Evolutionary conservation across 1,284 basidiomycete species (phyloP).

Genomic region (Sporisorium graminicola): DNA sequence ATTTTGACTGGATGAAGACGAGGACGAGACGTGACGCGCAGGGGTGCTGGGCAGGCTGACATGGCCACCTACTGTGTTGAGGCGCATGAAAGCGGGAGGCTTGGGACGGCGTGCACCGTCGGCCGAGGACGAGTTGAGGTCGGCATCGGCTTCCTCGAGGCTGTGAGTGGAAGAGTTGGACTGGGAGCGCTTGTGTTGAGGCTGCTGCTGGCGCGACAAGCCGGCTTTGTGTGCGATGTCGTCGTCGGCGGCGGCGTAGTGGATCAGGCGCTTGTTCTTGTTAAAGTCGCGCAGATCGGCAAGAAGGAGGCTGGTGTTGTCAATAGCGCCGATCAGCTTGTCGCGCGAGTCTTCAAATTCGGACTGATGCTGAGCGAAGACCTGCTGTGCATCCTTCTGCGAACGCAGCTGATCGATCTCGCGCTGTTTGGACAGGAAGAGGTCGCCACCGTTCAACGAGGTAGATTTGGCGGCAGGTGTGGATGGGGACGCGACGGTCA

Average conservation of each 20-base stretch:
- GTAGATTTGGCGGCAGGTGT: constrained; percentile 24
- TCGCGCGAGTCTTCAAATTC: constrained; percentile 51
- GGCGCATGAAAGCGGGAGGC: constrained; percentile 41
- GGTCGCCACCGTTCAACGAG: constrained; percentile 20
- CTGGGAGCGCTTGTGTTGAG: constrained; percentile 33
- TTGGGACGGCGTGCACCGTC: constrained; percentile 22
- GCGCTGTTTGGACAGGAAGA: constrained; percentile 35
- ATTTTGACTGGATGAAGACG: constrained; percentile 5
- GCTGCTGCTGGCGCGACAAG: constrained; percentile 15
- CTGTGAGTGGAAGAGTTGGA: constrained; percentile 30
- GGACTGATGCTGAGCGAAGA: constrained; percentile 44
- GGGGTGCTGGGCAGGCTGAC: constrained; percentile 51
- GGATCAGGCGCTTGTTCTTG: constrained; percentile 84
- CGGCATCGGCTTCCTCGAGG: constrained; percentile 38
- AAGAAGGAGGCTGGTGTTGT: constrained; percentile 79
- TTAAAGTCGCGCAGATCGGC: constrained; percentile 83
- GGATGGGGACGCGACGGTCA: constrained; percentile 34
- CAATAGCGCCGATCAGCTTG: constrained; percentile 74
- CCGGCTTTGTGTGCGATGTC: constrained; percentile 11
- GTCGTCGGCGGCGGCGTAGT: constrained; percentile 76
- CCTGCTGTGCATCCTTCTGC: constrained; percentile 35
- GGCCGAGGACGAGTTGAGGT: constrained; percentile 15
- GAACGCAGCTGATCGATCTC: constrained; percentile 28
- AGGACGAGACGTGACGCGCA: constrained; percentile 13
- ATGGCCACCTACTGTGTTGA: constrained; percentile 40